These are phyloP conservation scores for Xylaria arbuscula DNA, from an alignment of 2,329 filamentous ascomycete genomes.

Conservation along the genomic window DNA sequence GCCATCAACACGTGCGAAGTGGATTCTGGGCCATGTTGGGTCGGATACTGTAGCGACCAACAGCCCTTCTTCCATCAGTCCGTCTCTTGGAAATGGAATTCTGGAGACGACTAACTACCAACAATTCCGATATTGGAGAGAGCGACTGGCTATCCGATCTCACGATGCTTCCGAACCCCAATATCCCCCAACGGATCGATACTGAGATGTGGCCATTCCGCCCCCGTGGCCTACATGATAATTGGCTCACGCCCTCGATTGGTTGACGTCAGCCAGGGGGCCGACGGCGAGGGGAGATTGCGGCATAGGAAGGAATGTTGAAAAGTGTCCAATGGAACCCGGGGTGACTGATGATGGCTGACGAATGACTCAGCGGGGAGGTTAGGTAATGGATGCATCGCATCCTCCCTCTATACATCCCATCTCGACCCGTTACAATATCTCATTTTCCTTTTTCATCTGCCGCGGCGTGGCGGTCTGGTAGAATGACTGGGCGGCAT, in stretches of 20 bases:
- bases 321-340: constrained; percentile 3
- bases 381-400: neutral
- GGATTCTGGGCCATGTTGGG: neutral
- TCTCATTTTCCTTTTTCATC: constrained; percentile 54
- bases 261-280: constrained; percentile 11
- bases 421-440: constrained; percentile 37
- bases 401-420: neutral
- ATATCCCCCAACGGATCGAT: constrained; percentile 25
- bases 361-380: constrained; percentile 4
- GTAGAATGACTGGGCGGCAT: constrained; percentile 57
- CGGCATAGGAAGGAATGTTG: neutral
- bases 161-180: constrained; percentile 16
- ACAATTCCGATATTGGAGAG: neutral
- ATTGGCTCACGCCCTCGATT: neutral
- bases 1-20: constrained; percentile 2
- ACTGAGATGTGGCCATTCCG: constrained; percentile 9
- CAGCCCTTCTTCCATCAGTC: constrained; percentile 1
- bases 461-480: constrained; percentile 55
- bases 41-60: neutral
- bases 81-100: neutral
- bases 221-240: constrained; percentile 12
- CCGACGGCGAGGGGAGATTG: neutral
- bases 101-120: constrained; percentile 9
- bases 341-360: neutral
- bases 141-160: neutral